A percentile compares a stretch with the other conserved stretches of the same genome.
Evolutionary conservation across 768 basidiomycete species (phyloP).

Genomic region (Leucosporidium creatinivorum): DNA sequence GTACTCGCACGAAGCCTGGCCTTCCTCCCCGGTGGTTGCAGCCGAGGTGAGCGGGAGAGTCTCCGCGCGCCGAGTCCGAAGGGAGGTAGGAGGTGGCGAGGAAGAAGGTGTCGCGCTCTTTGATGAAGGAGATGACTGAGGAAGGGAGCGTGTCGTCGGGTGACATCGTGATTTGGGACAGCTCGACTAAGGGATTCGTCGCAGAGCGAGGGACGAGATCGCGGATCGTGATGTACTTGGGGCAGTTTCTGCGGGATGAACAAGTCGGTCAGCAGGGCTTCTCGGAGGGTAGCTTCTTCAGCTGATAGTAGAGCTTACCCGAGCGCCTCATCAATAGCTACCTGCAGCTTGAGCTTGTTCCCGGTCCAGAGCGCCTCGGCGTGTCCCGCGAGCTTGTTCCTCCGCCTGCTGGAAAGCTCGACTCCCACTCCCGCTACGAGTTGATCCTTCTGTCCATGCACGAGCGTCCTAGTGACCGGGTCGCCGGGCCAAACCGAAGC

Average conservation of each 20-base stretch:
- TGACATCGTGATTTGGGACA: not conserved
- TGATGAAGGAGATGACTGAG: not conserved
- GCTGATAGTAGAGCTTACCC: not conserved
- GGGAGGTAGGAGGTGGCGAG: slow-evolving; percentile 8
- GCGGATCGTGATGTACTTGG: slow-evolving; percentile 27
- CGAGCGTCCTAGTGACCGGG: not conserved
- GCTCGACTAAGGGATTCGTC: not conserved
- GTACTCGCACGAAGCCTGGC: slow-evolving; percentile 17
- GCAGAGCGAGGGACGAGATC: not conserved
- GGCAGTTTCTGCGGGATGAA: slow-evolving; percentile 7
- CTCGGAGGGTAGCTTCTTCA: too few relatives aligned
- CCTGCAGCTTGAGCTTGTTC: not conserved
- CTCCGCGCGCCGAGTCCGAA: not conserved
- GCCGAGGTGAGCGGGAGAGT: slow-evolving; percentile 11
- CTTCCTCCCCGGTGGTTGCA: slow-evolving; percentile 26
- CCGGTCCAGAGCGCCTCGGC: not conserved
- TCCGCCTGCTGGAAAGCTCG: slow-evolving; percentile 6
- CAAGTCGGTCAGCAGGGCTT: not conserved
- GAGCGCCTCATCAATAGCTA: not conserved
- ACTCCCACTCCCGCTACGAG: slow-evolving; percentile 12
- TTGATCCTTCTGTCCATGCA: not conserved
- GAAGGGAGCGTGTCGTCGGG: not conserved
- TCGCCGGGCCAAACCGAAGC: not conserved
- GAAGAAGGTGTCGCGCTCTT: slow-evolving; percentile 4
- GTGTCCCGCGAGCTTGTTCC: slow-evolving; percentile 17